Percentiles rank a stretch among this genome's conserved stretches.
Conservation (phyloP, 225 moss, liverwort and hornwort genomes). For the Antitrichia curtipendula region DNA sequence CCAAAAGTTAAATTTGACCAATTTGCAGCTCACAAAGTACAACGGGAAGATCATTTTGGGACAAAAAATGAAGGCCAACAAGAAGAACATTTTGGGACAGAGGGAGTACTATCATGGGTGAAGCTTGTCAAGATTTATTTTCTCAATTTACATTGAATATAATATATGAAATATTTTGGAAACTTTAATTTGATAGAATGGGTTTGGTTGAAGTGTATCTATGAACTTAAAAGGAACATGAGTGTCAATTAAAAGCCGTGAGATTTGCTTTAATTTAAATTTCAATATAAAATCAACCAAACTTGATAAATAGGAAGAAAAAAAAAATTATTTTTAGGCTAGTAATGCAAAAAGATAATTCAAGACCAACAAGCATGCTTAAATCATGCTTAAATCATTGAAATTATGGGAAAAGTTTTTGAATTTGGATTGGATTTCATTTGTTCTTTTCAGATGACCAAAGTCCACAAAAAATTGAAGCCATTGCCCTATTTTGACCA, state of each 20-base stretch:
- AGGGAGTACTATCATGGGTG: background rate
- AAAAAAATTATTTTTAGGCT: background rate
- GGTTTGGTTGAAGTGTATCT: fast-evolving
- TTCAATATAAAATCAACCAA: background rate
- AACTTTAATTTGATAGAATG: background rate
- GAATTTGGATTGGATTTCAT: background rate
- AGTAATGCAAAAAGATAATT: background rate
- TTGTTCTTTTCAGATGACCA: background rate
- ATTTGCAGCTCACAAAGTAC: too few relatives aligned
- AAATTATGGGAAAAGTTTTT: background rate
- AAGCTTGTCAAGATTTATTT: background rate
- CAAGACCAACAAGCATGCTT: background rate
- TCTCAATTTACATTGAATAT: too few relatives aligned
- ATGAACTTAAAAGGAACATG: fast-evolving
- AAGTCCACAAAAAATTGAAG: background rate
- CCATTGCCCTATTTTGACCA: background rate
- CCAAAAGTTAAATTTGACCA: too few relatives aligned
- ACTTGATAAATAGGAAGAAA: background rate
- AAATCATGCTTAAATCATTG: background rate
- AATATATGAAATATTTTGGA: background rate
- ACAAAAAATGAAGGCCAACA: too few relatives aligned
- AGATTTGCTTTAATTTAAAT: background rate
- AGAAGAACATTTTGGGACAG: too few relatives aligned
- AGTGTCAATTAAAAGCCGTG: background rate
- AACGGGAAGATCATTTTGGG: too few relatives aligned